Evolutionary conservation across 2,329 filamentous ascomycete species (phyloP), one percentile per base, ranked within the genome.

Genomic region (Pestalotiopsis sp.): DNA sequence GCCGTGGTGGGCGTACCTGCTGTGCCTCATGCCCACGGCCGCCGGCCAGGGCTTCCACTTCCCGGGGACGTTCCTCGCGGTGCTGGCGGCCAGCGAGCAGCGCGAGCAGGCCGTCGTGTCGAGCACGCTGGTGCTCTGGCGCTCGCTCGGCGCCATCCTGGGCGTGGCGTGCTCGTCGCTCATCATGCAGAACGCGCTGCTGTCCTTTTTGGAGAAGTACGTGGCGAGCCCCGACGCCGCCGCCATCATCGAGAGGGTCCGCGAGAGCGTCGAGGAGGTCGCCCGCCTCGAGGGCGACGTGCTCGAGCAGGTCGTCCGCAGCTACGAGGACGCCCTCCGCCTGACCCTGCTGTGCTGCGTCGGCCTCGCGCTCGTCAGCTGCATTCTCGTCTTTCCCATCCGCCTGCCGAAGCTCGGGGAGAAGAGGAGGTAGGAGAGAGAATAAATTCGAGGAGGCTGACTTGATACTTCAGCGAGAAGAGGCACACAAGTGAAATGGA

Each of bases 81-180:
- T 92, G 1, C 85, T 93, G 25, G 87, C 87, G 1, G 85, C 86
- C 1, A 89, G 86, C 58, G 79, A 84, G 4, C 89, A 91, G 74
- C 76, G 82, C 4, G 89, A 91, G 63, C 90, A 92, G 77, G 91
- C 91, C 14, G 89, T 92, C 56, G 89, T 90, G 13, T 92, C 91
- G 1, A 89, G 87, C 66, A 93, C 92, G 0, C 81, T 95, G 70
- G 86, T 91, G 20, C 81, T 95, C 20, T 94, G 91, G 89, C 86
- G 92, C 67, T 89, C 88, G 68, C 79, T 95, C 4, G 93, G 92
- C 6, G 87, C 86, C 68, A 92, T 95, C 1, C 84, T 94, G 75
- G 93, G 92, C n/a, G 87, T 95, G 59, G 89, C 92, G 0, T 82
- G 86, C 66, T 92, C 89, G 72, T 92, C 90, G 76, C 84, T 94